Conservation (phyloP, 441 rosid genomes). For the Eugenia klotzschiana region DNA sequence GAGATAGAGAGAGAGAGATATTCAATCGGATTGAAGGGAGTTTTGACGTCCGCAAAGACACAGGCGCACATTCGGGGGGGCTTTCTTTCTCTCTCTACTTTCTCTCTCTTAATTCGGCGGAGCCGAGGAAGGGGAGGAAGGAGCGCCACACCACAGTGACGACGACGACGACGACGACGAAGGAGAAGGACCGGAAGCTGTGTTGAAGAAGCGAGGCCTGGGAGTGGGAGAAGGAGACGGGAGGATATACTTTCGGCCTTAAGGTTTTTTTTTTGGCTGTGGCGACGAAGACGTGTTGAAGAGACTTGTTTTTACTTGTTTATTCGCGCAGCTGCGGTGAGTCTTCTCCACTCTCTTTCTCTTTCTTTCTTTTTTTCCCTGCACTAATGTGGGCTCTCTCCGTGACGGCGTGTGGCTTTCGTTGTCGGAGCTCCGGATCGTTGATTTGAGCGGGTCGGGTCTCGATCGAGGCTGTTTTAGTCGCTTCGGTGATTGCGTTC, state of each 20-base stretch:
- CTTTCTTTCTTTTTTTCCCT: not conserved
- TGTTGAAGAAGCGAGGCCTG: not conserved
- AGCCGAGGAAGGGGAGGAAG: conserved; percentile 30
- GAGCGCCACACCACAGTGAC: conserved; percentile 8
- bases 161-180: not conserved
- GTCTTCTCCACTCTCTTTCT: not conserved
- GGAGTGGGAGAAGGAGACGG: not conserved
- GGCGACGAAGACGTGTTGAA: not conserved
- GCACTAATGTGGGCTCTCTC: not conserved
- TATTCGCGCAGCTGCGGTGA: not conserved
- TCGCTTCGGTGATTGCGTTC: not conserved
- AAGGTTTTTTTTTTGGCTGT: not conserved
- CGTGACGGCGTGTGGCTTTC: conserved; percentile 3
- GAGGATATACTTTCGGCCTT: not conserved
- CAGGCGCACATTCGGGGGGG: not conserved
- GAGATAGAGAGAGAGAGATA: conserved; percentile 5
- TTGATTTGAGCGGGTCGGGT: conserved; percentile 17
- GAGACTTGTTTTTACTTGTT: not conserved
- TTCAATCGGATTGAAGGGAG: conserved; percentile 63
- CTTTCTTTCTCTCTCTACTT: conserved; percentile 13
- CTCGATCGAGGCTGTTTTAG: conserved; percentile 26
- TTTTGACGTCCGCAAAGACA: conserved; percentile 97
- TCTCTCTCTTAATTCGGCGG: conserved; percentile 30
- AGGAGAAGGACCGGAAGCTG: not conserved
- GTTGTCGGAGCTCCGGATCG: conserved; percentile 8